Percentiles rank a stretch among this genome's conserved stretches.
Evolutionary conservation across 495 filamentous ascomycete genomes (phyloP).

Genomic region (Penicillium silybi): DNA sequence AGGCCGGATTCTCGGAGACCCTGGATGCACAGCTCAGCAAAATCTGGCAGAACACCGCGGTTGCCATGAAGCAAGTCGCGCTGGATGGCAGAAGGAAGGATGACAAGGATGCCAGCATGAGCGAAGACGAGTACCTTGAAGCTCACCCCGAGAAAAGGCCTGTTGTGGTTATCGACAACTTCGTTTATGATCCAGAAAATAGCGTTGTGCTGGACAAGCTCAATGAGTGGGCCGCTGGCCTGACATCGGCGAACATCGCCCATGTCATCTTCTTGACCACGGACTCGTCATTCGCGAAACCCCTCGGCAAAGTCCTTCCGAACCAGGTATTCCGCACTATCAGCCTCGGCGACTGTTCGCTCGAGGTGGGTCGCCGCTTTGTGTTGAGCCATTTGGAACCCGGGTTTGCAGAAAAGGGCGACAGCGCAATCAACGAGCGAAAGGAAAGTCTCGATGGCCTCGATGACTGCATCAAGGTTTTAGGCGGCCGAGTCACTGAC

Average conservation of each 20-base stretch:
- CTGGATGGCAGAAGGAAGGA: constrained; percentile 63
- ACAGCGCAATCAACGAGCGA: constrained; percentile 31
- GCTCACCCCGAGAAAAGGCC: constrained; percentile 81
- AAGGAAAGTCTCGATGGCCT: constrained; percentile 57
- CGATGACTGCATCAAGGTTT: constrained; percentile 72
- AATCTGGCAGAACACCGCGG: constrained; percentile 82
- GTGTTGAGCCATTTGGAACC: constrained; percentile 76
- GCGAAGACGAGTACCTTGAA: constrained; percentile 86
- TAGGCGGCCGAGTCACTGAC: constrained; percentile 90
- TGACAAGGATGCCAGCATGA: constrained; percentile 67
- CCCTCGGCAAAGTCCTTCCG: constrained; percentile 79
- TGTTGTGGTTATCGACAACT: constrained; percentile 92
- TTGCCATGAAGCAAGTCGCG: constrained; percentile 73
- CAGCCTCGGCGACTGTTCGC: constrained; percentile 76
- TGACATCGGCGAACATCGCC: constrained; percentile 87
- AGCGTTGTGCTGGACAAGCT: constrained; percentile 84
- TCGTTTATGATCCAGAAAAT: constrained; percentile 69
- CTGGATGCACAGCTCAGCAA: constrained; percentile 87
- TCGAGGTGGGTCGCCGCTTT: constrained; percentile 81
- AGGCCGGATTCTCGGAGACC: constrained; percentile 93
- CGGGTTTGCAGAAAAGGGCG: constrained; percentile 37
- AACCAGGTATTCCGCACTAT: constrained; percentile 88
- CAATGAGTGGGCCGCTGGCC: constrained; percentile 81
- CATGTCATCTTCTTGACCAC: constrained; percentile 97
- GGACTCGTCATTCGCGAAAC: constrained; percentile 85